Conservation (phyloP, 2,329 filamentous ascomycete species). For the Aspergillus nomiae region DNA sequence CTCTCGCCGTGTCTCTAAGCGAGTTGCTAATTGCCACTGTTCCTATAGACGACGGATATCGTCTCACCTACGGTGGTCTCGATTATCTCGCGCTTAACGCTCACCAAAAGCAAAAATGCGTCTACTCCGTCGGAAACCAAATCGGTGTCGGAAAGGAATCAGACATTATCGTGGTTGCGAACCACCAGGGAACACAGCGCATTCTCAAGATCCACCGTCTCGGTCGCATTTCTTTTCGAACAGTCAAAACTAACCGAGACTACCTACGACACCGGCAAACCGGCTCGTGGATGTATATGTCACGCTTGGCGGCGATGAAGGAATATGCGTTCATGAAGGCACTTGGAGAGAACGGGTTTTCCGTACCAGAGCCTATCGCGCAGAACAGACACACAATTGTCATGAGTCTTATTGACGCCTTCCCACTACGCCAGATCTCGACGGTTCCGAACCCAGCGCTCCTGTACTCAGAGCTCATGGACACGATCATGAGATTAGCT, state of each 20-base stretch:
- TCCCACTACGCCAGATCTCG: slow-evolving; percentile 85
- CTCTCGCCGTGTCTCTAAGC: neutral
- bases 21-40: slow-evolving; percentile 10
- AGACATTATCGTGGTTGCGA: slow-evolving; percentile 92
- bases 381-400: slow-evolving; percentile 95
- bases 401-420: slow-evolving; percentile 91
- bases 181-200: slow-evolving; percentile 72
- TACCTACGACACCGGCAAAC: slow-evolving; percentile 81
- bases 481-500: slow-evolving; percentile 80
- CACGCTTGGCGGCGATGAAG: slow-evolving; percentile 85
- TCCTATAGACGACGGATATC: slow-evolving; percentile 78
- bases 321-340: slow-evolving; percentile 95
- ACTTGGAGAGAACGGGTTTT: slow-evolving; percentile 79
- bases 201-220: slow-evolving; percentile 96
- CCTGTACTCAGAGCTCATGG: slow-evolving; percentile 91
- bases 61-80: slow-evolving; percentile 91
- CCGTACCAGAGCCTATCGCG: slow-evolving; percentile 82
- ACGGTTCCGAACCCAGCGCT: slow-evolving; percentile 77
- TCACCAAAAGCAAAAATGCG: slow-evolving; percentile 73
- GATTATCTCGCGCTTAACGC: slow-evolving; percentile 97
- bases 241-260: slow-evolving; percentile 93
- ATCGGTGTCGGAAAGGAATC: slow-evolving; percentile 97
- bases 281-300: slow-evolving; percentile 98
- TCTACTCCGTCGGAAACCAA: slow-evolving; percentile 92
- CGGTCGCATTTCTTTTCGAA: slow-evolving; percentile 93